Evolutionary conservation across 2,329 filamentous ascomycete genomes (phyloP).

Genomic region (Pyrenochaeta sp.): DNA sequence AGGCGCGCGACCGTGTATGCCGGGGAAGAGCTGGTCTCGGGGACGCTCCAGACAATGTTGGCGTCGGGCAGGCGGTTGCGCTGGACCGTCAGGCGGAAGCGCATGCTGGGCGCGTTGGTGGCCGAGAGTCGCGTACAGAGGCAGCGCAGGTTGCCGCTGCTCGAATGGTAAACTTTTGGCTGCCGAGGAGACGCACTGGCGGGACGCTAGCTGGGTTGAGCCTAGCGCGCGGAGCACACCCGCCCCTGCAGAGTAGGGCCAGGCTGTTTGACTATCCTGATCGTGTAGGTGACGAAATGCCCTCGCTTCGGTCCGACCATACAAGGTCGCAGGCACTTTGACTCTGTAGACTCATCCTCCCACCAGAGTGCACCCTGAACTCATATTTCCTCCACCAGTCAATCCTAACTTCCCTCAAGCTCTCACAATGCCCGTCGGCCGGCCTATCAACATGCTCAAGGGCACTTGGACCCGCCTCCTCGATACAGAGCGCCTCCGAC

Average conservation of each 20-base stretch:
- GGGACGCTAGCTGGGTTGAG: constrained; percentile 14
- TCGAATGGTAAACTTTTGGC: constrained; percentile 18
- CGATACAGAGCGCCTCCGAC: constrained; percentile 59
- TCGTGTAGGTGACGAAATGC: too few relatives aligned
- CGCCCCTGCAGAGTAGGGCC: constrained; percentile 3
- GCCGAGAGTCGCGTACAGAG: constrained; percentile 5
- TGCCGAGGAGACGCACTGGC: constrained; percentile 8
- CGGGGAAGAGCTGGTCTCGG: constrained; percentile 38
- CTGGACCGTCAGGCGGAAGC: constrained; percentile 47
- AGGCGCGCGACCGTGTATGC: constrained; percentile 73
- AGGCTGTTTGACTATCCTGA: too few relatives aligned
- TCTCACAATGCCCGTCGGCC: constrained; percentile 29
- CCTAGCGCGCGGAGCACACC: constrained; percentile 10
- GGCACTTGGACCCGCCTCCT: constrained; percentile 49
- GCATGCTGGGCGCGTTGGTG: constrained; percentile 31
- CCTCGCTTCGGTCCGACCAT: too few relatives aligned
- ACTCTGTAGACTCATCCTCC: background rate
- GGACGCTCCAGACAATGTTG: constrained; percentile 49
- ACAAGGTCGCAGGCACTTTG: too few relatives aligned
- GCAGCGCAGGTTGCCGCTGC: background rate
- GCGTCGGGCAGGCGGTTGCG: constrained; percentile 45
- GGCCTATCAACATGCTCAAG: constrained; percentile 35
- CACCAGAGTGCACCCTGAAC: too few relatives aligned
- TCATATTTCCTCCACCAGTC: background rate
- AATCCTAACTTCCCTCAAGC: background rate